Evolutionary conservation across 768 basidiomycete species (phyloP), one percentile per base, ranked within the genome.

Genomic region (Tylopilus rubrobrunneus): DNA sequence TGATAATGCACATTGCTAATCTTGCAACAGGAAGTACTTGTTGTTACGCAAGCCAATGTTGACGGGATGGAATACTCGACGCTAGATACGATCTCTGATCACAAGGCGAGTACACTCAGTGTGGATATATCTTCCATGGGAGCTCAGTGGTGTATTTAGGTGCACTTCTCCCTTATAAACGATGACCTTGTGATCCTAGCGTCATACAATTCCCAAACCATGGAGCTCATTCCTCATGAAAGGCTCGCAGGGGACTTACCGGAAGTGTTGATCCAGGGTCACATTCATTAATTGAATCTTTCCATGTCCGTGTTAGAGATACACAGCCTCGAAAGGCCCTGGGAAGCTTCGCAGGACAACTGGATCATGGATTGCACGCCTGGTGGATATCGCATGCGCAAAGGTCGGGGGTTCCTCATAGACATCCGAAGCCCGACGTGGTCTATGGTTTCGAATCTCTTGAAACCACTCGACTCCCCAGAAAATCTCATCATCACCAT

Each of bases 251-350:
- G 49, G 1, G 72, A 73, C 53, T 25, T 72, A 15, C 71, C 71
- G 1, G 36, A 19, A 0, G 49, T 60, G 0, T 39, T 72, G 19
- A 55, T 73, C 3, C 41, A 53, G 7, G 61, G 50, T 5, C 62
- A 66, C 19, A 58, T 45, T 36, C 72, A 71, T 42, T 73, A 68
- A 70, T 47, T 72, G 21, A 57, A 71, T n/a, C 44, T 70, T 2
- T 45, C 55, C 17, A 64, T 55, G 0, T 52, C 45, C 6, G 27
- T 45, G 36, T 53, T 72, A 6, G 71, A 71, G 41, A 59, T 72
- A 12, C 66, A 67, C 0, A 64, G 66, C 21, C 53, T 60, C 1
- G 54, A 66, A 8, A 55, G 41, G 34, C 41, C 59, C 4, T 73
- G 72, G 72, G 37, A 59, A 25, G 21, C 45, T 5, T 69, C 64